These are phyloP conservation scores for Cicer arietinum DNA, from an alignment of 306 rosid species.

Conservation along the genomic window DNA sequence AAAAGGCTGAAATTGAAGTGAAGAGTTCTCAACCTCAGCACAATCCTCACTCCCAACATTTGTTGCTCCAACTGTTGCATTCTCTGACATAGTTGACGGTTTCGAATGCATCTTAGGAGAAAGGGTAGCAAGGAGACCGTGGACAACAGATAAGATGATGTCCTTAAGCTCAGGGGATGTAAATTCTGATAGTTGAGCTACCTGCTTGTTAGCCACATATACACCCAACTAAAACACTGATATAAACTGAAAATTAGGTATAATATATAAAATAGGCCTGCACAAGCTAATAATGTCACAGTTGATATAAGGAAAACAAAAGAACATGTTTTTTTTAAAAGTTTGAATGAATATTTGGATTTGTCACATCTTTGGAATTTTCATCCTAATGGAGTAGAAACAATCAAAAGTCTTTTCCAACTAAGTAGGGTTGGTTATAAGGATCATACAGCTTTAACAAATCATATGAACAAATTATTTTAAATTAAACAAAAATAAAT, in stretches of 20 bases:
- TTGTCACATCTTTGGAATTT: slow-evolving; percentile 17
- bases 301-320: slow-evolving; percentile 26
- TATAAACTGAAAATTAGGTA: slow-evolving; percentile 20
- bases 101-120: slow-evolving; percentile 92
- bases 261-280: slow-evolving; percentile 10
- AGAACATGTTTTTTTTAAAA: not conserved
- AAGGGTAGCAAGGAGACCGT: slow-evolving; percentile 95
- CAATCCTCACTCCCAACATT: slow-evolving; percentile 69
- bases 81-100: slow-evolving; percentile 69
- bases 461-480: slow-evolving; percentile 6
- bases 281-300: slow-evolving; percentile 23
- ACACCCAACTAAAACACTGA: slow-evolving; percentile 32
- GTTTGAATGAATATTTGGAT: slow-evolving; percentile 17
- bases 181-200: slow-evolving; percentile 91
- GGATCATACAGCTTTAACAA: slow-evolving; percentile 27
- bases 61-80: slow-evolving; percentile 57
- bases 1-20: slow-evolving; percentile 82
- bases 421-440: not conserved
- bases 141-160: slow-evolving; percentile 79
- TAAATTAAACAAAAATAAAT: slow-evolving; percentile 3
- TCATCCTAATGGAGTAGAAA: slow-evolving; percentile 2
- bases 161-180: slow-evolving; percentile 81
- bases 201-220: slow-evolving; percentile 55
- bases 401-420: not conserved
- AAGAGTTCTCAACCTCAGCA: slow-evolving; percentile 88